phyloP scores from a whole-genome alignment of 805 yeast species.

The Brettanomyces naardenensis region DNA sequence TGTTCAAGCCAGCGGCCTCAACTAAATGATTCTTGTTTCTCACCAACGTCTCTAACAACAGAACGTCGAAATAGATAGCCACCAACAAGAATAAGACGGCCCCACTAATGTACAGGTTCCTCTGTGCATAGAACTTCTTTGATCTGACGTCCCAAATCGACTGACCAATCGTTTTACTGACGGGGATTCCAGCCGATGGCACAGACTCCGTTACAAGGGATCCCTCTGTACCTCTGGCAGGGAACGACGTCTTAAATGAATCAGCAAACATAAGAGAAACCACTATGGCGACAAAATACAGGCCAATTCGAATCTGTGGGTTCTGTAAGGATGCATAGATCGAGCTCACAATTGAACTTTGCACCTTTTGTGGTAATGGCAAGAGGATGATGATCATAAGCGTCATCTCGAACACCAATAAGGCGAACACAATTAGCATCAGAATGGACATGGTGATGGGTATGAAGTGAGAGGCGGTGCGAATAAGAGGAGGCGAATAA shows the following conservation, averaged over 20 bases:
- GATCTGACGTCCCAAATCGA: conserved; percentile 30
- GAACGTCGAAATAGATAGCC: conserved; percentile 36
- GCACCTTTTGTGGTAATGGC: conserved; percentile 41
- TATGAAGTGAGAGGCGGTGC: no score
- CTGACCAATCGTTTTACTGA: neutral
- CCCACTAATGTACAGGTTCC: conserved; percentile 49
- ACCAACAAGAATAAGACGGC: conserved; percentile 41
- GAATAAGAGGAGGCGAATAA: no score
- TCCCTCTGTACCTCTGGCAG: conserved; percentile 8
- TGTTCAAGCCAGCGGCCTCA: conserved; percentile 3
- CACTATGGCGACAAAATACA: conserved; percentile 30
- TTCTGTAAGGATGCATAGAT: conserved; percentile 24
- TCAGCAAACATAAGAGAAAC: conserved; percentile 41
- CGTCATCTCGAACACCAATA: conserved; percentile 37
- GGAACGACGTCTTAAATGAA: conserved; percentile 25
- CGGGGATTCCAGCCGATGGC: neutral
- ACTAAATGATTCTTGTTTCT: conserved; percentile 23
- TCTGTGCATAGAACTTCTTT: conserved; percentile 46
- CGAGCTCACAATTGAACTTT: conserved; percentile 29
- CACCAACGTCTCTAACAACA: conserved; percentile 38
- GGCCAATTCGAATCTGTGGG: conserved; percentile 34
- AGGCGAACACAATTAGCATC: conserved; percentile 29
- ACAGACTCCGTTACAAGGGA: conserved; percentile 6
- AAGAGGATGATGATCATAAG: conserved; percentile 33
- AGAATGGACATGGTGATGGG: conserved; percentile 22